Evolutionary conservation across 192 early-diverging fungal species (phyloP).

Genomic region (Gryganskiella cystojenkinii): DNA sequence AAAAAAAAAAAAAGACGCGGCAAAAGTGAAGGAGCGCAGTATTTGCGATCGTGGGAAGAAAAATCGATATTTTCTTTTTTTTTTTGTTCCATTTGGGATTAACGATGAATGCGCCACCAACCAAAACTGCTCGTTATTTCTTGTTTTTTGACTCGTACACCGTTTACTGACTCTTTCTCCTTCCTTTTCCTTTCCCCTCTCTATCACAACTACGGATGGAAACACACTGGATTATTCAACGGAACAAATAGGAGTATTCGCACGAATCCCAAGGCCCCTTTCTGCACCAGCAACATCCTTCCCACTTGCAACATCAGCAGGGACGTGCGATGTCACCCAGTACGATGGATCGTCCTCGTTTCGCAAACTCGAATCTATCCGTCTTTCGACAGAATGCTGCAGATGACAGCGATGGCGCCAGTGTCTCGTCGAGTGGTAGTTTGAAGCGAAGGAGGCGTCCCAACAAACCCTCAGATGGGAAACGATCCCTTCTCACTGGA

Average conservation of each 20-base stretch:
- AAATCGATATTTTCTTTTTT: no score
- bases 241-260: background rate
- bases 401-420: conserved; percentile 50
- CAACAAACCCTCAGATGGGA: conserved; percentile 29
- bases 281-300: background rate
- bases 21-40: no score
- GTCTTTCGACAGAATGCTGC: conserved; percentile 48
- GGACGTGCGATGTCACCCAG: conserved; percentile 39
- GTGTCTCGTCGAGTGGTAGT: conserved; percentile 48
- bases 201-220: no score
- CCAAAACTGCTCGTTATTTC: no score
- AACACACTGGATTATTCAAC: no score
- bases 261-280: background rate
- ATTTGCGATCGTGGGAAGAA: no score
- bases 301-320: conserved; percentile 14
- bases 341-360: conserved; percentile 35
- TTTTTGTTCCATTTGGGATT: no score
- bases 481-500: conserved; percentile 21
- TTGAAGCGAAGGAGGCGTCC: conserved; percentile 44
- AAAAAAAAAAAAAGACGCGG: no score
- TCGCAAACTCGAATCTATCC: conserved; percentile 37
- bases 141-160: no score
- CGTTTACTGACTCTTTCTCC: no score
- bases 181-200: no score
- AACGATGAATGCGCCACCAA: no score